Evolutionary conservation across 306 rosid genomes (phyloP).

Genomic region (Dalbergia cultrata): DNA sequence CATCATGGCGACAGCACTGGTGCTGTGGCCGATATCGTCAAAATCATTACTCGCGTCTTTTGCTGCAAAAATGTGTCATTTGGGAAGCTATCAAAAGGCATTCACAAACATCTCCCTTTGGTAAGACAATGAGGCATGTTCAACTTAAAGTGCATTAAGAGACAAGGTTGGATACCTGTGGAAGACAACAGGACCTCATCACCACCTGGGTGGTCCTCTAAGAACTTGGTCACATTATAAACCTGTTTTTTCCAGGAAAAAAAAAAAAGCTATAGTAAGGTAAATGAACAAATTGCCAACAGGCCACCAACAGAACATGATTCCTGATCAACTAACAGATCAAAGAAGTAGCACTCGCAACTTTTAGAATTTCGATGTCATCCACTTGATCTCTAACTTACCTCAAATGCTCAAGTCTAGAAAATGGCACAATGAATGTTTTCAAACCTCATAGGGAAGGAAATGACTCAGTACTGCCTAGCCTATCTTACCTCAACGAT

Average conservation of each 20-base stretch:
- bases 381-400: slow-evolving; percentile 1
- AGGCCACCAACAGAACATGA: slow-evolving; percentile 2
- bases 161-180: slow-evolving; percentile 62
- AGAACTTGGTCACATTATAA: slow-evolving; percentile 86
- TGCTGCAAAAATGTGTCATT: slow-evolving; percentile 60
- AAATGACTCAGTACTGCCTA: not conserved
- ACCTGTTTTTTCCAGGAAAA: slow-evolving; percentile 76
- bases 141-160: not conserved
- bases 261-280: slow-evolving; percentile 10
- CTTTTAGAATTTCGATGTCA: not conserved
- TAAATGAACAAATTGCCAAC: slow-evolving; percentile 23
- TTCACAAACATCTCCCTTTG: slow-evolving; percentile 15
- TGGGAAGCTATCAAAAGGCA: slow-evolving; percentile 6
- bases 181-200: slow-evolving; percentile 83
- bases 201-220: slow-evolving; percentile 99
- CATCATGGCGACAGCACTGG: slow-evolving; percentile 81
- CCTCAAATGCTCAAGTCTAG: slow-evolving; percentile 4
- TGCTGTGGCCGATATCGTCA: slow-evolving; percentile 89
- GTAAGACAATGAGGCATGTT: slow-evolving; percentile 28
- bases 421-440: slow-evolving; percentile 8
- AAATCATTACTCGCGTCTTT: slow-evolving; percentile 92
- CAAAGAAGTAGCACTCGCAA: not conserved
- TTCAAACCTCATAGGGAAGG: slow-evolving; percentile 14
- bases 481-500: slow-evolving; percentile 7
- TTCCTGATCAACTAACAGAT: slow-evolving; percentile 9